phyloP scores from a whole-genome alignment of 2,329 filamentous ascomycete genomes.

The Claviceps pazoutovae region DNA sequence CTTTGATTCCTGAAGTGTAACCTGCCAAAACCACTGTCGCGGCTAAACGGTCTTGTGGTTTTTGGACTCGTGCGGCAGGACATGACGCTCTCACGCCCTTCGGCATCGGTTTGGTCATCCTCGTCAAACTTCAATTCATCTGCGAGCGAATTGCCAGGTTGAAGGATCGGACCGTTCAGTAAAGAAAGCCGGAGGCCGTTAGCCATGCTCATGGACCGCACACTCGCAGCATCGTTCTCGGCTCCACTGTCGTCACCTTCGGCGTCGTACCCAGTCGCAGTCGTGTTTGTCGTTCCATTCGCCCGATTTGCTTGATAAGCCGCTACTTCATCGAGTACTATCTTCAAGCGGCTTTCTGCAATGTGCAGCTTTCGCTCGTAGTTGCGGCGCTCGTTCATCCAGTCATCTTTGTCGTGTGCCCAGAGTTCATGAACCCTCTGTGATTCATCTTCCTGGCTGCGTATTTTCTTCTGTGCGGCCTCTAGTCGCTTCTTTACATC shows the following conservation, averaged over 20 bases:
- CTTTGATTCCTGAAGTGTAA: constrained; percentile 43
- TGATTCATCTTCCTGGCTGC: constrained; percentile 70
- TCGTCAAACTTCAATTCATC: constrained; percentile 85
- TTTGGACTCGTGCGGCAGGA: constrained; percentile 31
- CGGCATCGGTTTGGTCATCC: constrained; percentile 54
- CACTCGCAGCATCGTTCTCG: constrained; percentile 59
- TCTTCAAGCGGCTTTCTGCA: constrained; percentile 75
- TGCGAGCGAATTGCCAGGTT: constrained; percentile 63
- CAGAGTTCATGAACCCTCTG: constrained; percentile 66
- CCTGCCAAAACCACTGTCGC: constrained; percentile 37
- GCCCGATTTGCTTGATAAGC: constrained; percentile 45
- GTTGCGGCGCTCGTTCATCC: constrained; percentile 71
- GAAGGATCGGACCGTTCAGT: constrained; percentile 41
- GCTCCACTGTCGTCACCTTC: constrained; percentile 47
- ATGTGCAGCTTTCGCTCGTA: constrained; percentile 78
- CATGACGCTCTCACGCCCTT: constrained; percentile 49
- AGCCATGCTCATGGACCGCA: constrained; percentile 57
- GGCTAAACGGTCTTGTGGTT: constrained; percentile 41
- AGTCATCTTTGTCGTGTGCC: constrained; percentile 70
- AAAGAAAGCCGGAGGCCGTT: constrained; percentile 62
- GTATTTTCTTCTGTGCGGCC: constrained; percentile 58
- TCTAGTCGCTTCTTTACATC: constrained; percentile 73
- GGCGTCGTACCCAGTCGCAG: constrained; percentile 30
- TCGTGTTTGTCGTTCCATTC: constrained; percentile 23
- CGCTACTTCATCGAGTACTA: constrained; percentile 75